phyloP scores from a whole-genome alignment of 306 rosid species.

The Citrullus mucosospermus region DNA sequence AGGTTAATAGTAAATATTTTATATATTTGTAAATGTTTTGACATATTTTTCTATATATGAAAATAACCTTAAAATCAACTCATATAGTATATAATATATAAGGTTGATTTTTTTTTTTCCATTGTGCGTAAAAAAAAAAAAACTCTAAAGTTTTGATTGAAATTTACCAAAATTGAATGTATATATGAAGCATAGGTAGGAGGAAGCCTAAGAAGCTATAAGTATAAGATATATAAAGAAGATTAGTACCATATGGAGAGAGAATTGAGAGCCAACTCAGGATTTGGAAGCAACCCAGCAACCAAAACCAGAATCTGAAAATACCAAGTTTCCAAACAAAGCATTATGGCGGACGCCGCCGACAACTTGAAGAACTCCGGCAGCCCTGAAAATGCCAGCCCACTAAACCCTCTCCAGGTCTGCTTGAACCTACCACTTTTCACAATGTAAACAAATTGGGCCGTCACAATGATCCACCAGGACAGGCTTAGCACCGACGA shows the following conservation, averaged over 20 bases:
- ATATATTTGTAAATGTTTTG: too few species aligned
- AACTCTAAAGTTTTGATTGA: too few species aligned
- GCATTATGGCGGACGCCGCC: constrained; percentile 61
- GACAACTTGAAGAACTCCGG: constrained; percentile 46
- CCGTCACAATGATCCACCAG: constrained; percentile 69
- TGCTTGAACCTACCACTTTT: constrained; percentile 39
- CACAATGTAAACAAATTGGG: constrained; percentile 46
- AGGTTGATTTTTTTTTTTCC: too few species aligned
- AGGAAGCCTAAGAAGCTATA: too few species aligned
- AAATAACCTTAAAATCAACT: too few species aligned
- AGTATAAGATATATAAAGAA: too few species aligned
- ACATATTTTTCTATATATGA: too few species aligned
- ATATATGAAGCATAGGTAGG: too few species aligned
- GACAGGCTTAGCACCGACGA: constrained; percentile 59
- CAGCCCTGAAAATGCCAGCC: constrained; percentile 35
- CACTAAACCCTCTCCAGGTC: constrained; percentile 54
- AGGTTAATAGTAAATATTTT: too few species aligned
- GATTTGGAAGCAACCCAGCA: constrained; percentile 56
- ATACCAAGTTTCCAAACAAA: constrained; percentile 68
- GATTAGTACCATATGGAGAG: constrained; percentile 39
- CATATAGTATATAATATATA: too few species aligned
- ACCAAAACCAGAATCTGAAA: constrained; percentile 63
- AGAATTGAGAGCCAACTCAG: constrained; percentile 60
- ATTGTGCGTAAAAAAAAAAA: too few species aligned
- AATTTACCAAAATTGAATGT: too few species aligned